Base-by-base conservation (phyloP, 2,329 filamentous ascomycete genomes). In the Nemania sp. region DNA sequence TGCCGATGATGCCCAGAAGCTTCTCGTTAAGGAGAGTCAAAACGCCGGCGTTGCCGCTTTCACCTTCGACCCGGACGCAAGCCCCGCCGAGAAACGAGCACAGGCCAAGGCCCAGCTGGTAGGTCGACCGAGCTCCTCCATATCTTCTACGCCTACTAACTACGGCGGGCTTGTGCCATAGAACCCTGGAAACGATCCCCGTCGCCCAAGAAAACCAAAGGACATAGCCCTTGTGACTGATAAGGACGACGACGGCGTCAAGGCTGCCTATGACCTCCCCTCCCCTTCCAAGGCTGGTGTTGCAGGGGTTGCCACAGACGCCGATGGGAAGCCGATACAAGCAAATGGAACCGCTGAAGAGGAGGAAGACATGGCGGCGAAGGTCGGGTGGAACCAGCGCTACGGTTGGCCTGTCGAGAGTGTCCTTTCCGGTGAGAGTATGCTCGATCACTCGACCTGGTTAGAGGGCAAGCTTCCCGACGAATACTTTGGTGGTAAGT, bases 371-470 rank as follows among this genome's bases (percentile, higher is more conserved):
- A 82, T 80, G 74, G 83, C 77, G 69, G 82, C 76, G 45, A 79
- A 78, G 63, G 91, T 92, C 5, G 95, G 95, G 52, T 98, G 95
- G 95, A 88, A 90, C 13, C 95, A 95, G 42, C 87, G 86, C 65
- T 92, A 97, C 73, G 92, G 92, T 68, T 87, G 86, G 79, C 85
- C 85, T 1, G 74, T 72, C n/a, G 82, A 88, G 43, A 79, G 82
- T 42, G 75, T 80, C 43, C 77, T 78, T n/a, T 80, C 85, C 32
- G 82, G 80, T 12, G 87, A 89, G 59, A 92, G 86, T 62, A 74
- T 96, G 71, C 82, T 95, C 40, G 93, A 99, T 72, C 93, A 97
- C 74, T 86, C 92, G 70, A 97, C 92, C 1, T 91, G 89, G 80
- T 76, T 98, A 21, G 96, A 99, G 73, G 84, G 87, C 62, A 89